These are phyloP conservation scores for Pisolithus microcarpus DNA, from an alignment of 768 basidiomycete genomes.

Conservation along the genomic window DNA sequence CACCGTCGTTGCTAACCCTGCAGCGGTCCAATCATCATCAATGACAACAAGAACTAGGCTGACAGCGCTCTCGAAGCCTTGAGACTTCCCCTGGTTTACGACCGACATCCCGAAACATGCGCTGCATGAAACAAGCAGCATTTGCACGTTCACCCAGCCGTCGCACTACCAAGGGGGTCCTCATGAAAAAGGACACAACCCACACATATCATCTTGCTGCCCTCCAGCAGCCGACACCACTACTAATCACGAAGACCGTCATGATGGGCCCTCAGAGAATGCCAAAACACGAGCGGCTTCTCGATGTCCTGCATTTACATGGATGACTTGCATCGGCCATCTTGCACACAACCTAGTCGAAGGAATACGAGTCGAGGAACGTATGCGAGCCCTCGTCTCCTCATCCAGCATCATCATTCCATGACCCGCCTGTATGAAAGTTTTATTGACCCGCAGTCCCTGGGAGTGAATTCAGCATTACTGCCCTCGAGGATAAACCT, in stretches of 20 bases:
- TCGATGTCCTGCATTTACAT: constrained; percentile 24
- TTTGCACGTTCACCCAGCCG: constrained; percentile 27
- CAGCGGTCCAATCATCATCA: constrained; percentile 11
- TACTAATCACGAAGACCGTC: constrained; percentile 1
- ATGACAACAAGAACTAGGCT: constrained; percentile 13
- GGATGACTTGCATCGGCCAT: constrained; percentile 18
- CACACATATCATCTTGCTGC: not conserved
- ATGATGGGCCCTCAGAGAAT: not conserved
- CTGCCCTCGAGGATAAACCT: constrained; percentile 52
- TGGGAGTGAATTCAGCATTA: constrained; percentile 21
- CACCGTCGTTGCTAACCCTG: constrained; percentile 14
- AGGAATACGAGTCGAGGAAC: constrained; percentile 15
- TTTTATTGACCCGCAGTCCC: constrained; percentile 5
- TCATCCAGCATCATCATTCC: constrained; percentile 7
- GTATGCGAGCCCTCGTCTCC: constrained; percentile 2
- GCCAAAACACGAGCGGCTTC: constrained; percentile 10
- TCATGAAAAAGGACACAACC: not conserved
- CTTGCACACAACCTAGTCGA: constrained; percentile 28
- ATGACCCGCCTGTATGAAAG: constrained; percentile 14
- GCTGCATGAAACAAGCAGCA: constrained; percentile 19
- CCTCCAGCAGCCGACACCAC: constrained; percentile 13
- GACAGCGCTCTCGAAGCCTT: constrained; percentile 35
- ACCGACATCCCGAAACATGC: constrained; percentile 18
- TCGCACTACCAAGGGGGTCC: constrained; percentile 32
- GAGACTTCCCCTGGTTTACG: constrained; percentile 34